Base-by-base conservation (phyloP, 805 yeast genomes). In the Metschnikowia baotianmanensis region DNA sequence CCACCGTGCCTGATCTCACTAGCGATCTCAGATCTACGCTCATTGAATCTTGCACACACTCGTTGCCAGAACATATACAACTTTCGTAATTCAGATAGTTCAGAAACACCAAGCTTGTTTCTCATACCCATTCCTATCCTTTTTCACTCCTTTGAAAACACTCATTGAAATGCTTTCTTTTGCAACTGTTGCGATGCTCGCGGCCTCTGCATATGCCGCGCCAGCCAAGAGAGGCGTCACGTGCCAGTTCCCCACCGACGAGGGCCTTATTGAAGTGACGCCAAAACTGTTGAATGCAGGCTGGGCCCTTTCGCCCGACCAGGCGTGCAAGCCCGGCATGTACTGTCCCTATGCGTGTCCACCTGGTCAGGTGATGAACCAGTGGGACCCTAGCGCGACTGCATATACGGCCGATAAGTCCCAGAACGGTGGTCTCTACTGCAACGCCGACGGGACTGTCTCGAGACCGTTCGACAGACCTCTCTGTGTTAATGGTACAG, bases 281-380 rank as follows among this genome's bases (percentile, higher is more conserved):
- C 67, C 72, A 6, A 59, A 59, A 25, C 75, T 79, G 21, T 51
- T 60, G 13, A 84, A 83, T 53, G 89, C 74, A 36, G 96, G 96
- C 18, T 89, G 96, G 96, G 96, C 96, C 36, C 72, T 85, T 76
- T 76, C 81, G 51, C 79, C 78, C 36, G 93, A 85, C 61, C 83
- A 81, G 54, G 54, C 70, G 26, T 88, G 96, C 63, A 61, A 80
- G 4, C 71, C 83, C 19, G 95, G 93, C n/a, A 65, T 71, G 22
- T 89, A 81, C 76, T 88, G 96, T 63, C 96, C 95, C 22, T 89
- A 83, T 61, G 96, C 96, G 13, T 88, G 96, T 59, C 80, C 88
- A 13, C 85, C 96, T 29, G 96, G 96, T 43, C 78, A 85, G 61
- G 62, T 88, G 40, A 82, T 83, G 83, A 86, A 81, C 22, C 96